Base-by-base conservation (phyloP, 257 asterid genomes). In the Solanum phureja region DNA sequence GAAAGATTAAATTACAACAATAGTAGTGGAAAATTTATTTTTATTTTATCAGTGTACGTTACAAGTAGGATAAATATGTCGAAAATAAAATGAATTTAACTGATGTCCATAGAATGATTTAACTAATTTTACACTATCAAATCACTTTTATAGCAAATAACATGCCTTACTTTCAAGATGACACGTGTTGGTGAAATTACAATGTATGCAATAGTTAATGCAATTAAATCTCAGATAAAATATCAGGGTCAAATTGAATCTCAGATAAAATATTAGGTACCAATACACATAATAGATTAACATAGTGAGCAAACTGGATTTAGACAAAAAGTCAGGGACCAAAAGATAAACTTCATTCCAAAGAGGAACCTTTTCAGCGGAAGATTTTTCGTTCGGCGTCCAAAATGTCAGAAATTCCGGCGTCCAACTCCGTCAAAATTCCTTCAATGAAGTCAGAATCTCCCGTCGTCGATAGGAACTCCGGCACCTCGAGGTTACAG, bases 401-500 rank as follows among this genome's bases (percentile, higher is more conserved):
- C 11, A 44, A 79, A 79, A 44, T 14, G 56, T 42, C 84, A 12
- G 38, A 79, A 79, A 79, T 79, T 79, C 84, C 42, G 85, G 85
- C 68, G 64, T 44, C 68, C 16, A 29, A 46, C n/a, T 44, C 66
- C 40, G 42, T 81, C 11, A 27, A 77, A 42, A 40, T 40, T 42
- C 85, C 27, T 10, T 87, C 86, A 84, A 87, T 88, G 94, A 75
- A 56, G 56, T 88, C 69, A 86, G 86, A 76, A 58, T 19, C 29
- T 68, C 82, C 89, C 92, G n/a, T 86, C 89, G 91, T 60, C 0
- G 94, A 89, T 10, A 52, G 62, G 42, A 85, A 6, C 87, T 68
- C 87, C 18, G 38, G 86, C 89, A 72, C 90, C 68, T 77, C 87
- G 88, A 91, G 75, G 89, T 87, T 72, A 44, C 86, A 42, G 24